A percentile compares a stretch with the other conserved stretches of the same genome.
Conservation (phyloP, 371 early-diverging fungal species). For the Funneliformis caledonium region DNA sequence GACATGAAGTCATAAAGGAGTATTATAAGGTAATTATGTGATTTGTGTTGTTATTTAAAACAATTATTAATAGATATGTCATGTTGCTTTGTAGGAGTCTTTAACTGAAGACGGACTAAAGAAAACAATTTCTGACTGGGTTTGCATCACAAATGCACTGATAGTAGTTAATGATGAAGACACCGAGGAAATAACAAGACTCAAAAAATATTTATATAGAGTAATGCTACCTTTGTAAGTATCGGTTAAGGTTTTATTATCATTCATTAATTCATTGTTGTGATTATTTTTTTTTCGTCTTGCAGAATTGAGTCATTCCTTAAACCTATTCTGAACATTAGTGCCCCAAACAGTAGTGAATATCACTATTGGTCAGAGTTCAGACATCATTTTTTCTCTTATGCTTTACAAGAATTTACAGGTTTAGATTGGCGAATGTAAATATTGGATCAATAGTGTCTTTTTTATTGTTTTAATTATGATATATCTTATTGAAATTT, state of each 20-base stretch:
- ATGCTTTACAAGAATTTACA: slow-evolving; percentile 30
- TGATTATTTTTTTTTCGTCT: not conserved
- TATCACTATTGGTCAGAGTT: slow-evolving; percentile 36
- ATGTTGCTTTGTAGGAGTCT: not conserved
- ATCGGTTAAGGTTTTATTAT: slow-evolving; percentile 2
- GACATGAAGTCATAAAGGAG: not conserved
- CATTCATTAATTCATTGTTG: not conserved
- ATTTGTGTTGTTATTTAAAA: not conserved
- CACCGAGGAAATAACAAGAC: not conserved
- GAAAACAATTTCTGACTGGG: slow-evolving; percentile 16
- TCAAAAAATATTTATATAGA: slow-evolving; percentile 23
- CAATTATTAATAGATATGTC: too few relatives aligned
- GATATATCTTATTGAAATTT: not conserved
- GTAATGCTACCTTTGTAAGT: slow-evolving; percentile 36
- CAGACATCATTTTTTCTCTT: slow-evolving; percentile 26
- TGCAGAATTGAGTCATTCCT: slow-evolving; percentile 24
- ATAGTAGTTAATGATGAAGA: not conserved
- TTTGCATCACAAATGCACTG: not conserved
- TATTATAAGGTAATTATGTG: slow-evolving; percentile 32
- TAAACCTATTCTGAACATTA: slow-evolving; percentile 24
- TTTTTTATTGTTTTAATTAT: not conserved
- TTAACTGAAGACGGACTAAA: not conserved
- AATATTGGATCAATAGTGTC: slow-evolving; percentile 10
- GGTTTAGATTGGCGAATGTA: slow-evolving; percentile 18
- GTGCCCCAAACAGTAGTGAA: slow-evolving; percentile 29